Percentiles rank a stretch among this genome's conserved stretches.
Evolutionary conservation across 2,329 filamentous ascomycete genomes (phyloP).

Genomic region (Monosporascus sp.): DNA sequence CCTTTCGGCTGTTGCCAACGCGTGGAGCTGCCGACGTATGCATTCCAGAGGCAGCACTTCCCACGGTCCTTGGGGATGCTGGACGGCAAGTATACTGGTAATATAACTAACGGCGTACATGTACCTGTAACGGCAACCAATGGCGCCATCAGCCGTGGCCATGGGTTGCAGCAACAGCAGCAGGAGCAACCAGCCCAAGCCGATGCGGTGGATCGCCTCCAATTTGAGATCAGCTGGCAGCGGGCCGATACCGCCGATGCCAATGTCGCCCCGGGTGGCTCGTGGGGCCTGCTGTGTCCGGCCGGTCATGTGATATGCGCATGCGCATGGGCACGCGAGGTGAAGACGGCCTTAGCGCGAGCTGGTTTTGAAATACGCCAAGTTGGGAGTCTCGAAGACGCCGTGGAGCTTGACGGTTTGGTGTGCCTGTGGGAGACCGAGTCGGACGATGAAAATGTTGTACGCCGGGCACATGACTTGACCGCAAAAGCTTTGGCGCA

Average conservation of each 20-base stretch:
- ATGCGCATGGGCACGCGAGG: constrained; percentile 2
- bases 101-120: too few relatives aligned
- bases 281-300: constrained; percentile 11
- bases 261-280: neutral
- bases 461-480: constrained; percentile 12
- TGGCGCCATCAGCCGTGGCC: too few relatives aligned
- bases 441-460: constrained; percentile 11
- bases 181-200: too few relatives aligned
- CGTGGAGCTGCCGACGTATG: constrained; percentile 26
- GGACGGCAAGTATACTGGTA: too few relatives aligned
- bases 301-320: neutral
- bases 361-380: constrained; percentile 6
- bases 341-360: constrained; percentile 4
- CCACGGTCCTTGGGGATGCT: too few relatives aligned
- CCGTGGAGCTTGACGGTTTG: constrained; percentile 17
- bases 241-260: constrained; percentile 3
- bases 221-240: constrained; percentile 14
- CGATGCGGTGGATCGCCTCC: constrained; percentile 3
- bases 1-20: constrained; percentile 22
- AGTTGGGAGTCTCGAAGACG: constrained; percentile 11
- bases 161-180: too few relatives aligned
- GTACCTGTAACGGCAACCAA: too few relatives aligned
- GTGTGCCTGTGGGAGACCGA: constrained; percentile 20
- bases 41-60: constrained; percentile 21
- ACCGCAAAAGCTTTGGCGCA: constrained; percentile 15